Conservation (phyloP, 495 filamentous ascomycete species). For the Trichoderma gamsii region DNA sequence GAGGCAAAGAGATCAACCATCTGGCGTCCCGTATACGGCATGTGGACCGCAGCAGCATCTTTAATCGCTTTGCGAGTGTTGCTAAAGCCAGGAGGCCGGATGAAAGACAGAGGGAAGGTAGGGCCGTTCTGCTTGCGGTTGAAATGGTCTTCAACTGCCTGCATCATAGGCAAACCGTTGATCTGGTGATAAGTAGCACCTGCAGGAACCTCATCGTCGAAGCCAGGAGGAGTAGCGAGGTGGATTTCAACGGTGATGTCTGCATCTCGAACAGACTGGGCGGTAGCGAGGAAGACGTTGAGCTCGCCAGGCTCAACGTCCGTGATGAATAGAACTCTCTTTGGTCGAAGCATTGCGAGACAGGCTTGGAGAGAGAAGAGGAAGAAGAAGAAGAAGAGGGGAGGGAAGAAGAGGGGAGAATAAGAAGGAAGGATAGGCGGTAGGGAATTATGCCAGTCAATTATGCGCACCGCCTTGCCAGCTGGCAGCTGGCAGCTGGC, state of each 20-base stretch:
- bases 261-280: slow-evolving; percentile 42
- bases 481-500: no score
- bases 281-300: slow-evolving; percentile 49
- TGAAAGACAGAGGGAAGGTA: background rate
- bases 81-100: background rate
- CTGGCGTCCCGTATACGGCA: slow-evolving; percentile 18
- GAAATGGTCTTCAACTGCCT: background rate
- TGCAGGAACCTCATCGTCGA: slow-evolving; percentile 18
- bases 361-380: background rate
- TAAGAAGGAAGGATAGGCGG: background rate
- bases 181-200: background rate
- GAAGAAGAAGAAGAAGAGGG: background rate
- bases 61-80: background rate
- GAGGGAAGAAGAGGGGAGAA: background rate
- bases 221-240: slow-evolving; percentile 42
- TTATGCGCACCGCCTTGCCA: no score
- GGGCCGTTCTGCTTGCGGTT: background rate
- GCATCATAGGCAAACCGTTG: background rate
- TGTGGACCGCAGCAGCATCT: slow-evolving; percentile 8
- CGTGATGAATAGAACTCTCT: slow-evolving; percentile 45
- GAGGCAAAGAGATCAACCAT: slow-evolving; percentile 21
- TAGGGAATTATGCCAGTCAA: no score
- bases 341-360: background rate
- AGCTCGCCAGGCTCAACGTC: slow-evolving; percentile 52
- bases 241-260: slow-evolving; percentile 43